Percentiles rank a stretch among this genome's conserved stretches.
These are phyloP conservation scores for Fraxinus angustifolia DNA, from an alignment of 305 asterid species.

Conservation along the genomic window DNA sequence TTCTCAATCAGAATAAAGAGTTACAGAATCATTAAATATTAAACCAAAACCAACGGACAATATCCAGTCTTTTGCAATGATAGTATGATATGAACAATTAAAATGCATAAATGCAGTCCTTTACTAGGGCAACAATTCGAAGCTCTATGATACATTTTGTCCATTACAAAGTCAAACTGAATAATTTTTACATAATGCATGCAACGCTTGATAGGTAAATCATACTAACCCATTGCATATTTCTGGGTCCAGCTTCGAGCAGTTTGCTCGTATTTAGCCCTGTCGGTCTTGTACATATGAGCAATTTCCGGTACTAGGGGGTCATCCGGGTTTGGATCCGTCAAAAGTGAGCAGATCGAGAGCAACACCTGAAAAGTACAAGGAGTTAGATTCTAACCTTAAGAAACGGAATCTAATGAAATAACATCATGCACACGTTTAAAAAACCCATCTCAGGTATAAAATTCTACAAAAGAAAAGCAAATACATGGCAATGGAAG, in stretches of 20 bases:
- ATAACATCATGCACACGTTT: background rate
- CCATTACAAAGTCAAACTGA: constrained; percentile 14
- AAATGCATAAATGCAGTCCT: constrained; percentile 11
- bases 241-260: constrained; percentile 74
- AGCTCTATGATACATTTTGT: constrained; percentile 25
- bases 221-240: constrained; percentile 56
- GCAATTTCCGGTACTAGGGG: constrained; percentile 66
- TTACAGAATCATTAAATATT: background rate
- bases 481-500: background rate
- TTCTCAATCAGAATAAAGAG: background rate
- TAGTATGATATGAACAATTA: constrained; percentile 32
- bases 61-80: constrained; percentile 18
- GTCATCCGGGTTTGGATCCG: constrained; percentile 64
- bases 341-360: constrained; percentile 60
- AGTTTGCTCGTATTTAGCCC: constrained; percentile 56
- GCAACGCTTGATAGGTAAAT: background rate
- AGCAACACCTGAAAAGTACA: constrained; percentile 47
- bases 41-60: background rate
- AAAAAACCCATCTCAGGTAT: background rate
- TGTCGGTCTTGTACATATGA: constrained; percentile 64
- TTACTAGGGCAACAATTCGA: background rate
- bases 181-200: constrained; percentile 33
- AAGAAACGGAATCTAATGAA: background rate
- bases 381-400: background rate
- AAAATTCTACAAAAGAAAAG: background rate